These are phyloP conservation scores for Ramaria sp. DNA, from an alignment of 768 basidiomycete genomes.

Conservation along the genomic window DNA sequence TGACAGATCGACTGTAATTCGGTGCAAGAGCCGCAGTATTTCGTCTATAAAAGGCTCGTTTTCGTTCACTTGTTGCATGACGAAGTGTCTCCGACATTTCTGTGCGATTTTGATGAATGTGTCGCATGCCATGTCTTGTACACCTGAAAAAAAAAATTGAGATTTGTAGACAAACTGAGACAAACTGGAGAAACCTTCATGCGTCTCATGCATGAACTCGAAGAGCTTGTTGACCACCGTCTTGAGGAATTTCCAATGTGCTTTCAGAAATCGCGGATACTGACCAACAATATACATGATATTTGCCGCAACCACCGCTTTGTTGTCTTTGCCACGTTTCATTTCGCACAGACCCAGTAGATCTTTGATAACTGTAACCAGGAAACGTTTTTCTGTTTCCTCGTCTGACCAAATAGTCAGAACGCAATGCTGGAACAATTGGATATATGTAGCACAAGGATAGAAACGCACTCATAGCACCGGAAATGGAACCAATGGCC, in stretches of 20 bases:
- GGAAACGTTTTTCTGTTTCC: slow-evolving; percentile 97
- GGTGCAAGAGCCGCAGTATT: slow-evolving; percentile 81
- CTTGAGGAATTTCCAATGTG: slow-evolving; percentile 99
- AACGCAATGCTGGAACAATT: background rate
- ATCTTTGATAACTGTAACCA: slow-evolving; percentile 98
- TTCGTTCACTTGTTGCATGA: slow-evolving; percentile 97
- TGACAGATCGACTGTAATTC: slow-evolving; percentile 89
- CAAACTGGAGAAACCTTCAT: slow-evolving; percentile 62
- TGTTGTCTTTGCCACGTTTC: slow-evolving; percentile 99
- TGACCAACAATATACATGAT: slow-evolving; percentile 99
- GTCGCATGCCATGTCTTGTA: slow-evolving; percentile 99
- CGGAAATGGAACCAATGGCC: slow-evolving; percentile 99
- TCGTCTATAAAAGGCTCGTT: slow-evolving; percentile 97
- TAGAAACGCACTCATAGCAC: slow-evolving; percentile 84
- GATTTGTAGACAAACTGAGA: background rate
- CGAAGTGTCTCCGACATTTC: slow-evolving; percentile 95
- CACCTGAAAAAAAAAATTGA: slow-evolving; percentile 43
- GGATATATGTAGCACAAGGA: background rate
- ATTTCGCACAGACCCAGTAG: slow-evolving; percentile 95
- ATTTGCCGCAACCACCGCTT: slow-evolving; percentile 93
- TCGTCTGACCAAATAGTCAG: slow-evolving; percentile 50
- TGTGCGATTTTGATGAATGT: slow-evolving; percentile 99
- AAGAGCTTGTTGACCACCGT: slow-evolving; percentile 99
- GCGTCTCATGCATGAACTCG: slow-evolving; percentile 99
- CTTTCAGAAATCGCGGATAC: slow-evolving; percentile 98